Evolutionary conservation across 225 moss, liverwort and hornwort species (phyloP).

Genomic region (Rhytidiadelphus loreus): DNA sequence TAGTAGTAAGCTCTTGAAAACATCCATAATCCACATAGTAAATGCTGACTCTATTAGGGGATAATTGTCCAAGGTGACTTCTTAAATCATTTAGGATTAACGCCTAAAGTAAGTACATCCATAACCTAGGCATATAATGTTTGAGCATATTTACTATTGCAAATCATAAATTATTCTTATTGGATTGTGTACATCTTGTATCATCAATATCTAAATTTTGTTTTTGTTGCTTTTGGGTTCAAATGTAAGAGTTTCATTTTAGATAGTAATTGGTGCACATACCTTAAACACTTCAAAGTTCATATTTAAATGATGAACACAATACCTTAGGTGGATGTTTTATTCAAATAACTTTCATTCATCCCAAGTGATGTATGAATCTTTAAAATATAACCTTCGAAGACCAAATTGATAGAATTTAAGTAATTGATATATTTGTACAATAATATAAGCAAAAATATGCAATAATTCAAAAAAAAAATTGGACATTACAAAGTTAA

Average conservation of each 20-base stretch:
- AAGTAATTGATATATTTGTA: not conserved
- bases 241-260: not conserved
- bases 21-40: not conserved
- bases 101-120: not conserved
- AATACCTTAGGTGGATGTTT: not conserved
- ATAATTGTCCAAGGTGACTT: not conserved
- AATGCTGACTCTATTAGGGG: rapidly evolving
- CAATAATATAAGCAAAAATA: not conserved
- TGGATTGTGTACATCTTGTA: not conserved
- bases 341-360: not conserved
- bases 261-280: not conserved
- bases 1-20: not conserved
- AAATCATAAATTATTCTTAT: not conserved
- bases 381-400: not conserved
- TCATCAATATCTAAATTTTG: not conserved
- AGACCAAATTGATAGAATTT: not conserved
- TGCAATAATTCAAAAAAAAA: not conserved
- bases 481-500: too few species aligned
- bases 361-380: not conserved
- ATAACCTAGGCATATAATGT: not conserved
- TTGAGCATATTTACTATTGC: not conserved
- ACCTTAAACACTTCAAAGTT: not conserved
- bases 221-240: not conserved
- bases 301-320: not conserved
- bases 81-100: not conserved